A percentile compares a stretch with the other conserved stretches of the same genome.
These are phyloP conservation scores for Colletotrichum eleusines DNA, from an alignment of 2,329 filamentous ascomycete genomes.

Conservation along the genomic window DNA sequence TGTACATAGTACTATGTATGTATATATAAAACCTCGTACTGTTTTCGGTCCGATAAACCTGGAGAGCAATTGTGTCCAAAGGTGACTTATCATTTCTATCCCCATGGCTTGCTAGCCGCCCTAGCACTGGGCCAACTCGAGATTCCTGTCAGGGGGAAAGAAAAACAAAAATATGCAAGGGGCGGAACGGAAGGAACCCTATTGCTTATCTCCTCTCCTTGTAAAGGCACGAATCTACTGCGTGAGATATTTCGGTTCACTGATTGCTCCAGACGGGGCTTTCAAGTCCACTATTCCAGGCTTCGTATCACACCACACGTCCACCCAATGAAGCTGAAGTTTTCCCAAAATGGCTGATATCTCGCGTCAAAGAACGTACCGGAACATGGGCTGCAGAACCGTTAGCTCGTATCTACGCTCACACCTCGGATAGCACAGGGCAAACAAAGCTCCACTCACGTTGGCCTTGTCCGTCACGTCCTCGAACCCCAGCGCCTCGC, in stretches of 20 bases:
- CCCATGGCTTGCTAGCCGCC: neutral
- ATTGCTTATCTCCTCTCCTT: neutral
- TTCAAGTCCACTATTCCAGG: neutral
- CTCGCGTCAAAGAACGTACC: conserved; percentile 28
- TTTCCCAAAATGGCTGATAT: neutral
- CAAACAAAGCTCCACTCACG: conserved; percentile 3
- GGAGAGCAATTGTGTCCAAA: neutral
- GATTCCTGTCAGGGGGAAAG: too few species aligned
- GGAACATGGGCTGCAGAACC: conserved; percentile 25
- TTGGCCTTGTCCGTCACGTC: conserved; percentile 55
- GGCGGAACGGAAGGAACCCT: neutral
- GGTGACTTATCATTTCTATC: neutral
- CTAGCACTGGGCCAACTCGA: neutral
- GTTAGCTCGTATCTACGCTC: neutral
- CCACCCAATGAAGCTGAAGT: too few species aligned
- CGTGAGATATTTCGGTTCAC: neutral
- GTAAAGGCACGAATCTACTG: neutral
- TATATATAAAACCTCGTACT: too few species aligned
- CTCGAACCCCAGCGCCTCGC: conserved; percentile 49
- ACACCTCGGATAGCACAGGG: too few species aligned
- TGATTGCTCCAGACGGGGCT: too few species aligned
- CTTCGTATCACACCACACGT: too few species aligned
- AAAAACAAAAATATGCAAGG: neutral
- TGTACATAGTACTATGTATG: too few species aligned
- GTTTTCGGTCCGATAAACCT: neutral